These are phyloP conservation scores for Peribolospora baueri DNA, from an alignment of 768 basidiomycete genomes.

Conservation along the genomic window DNA sequence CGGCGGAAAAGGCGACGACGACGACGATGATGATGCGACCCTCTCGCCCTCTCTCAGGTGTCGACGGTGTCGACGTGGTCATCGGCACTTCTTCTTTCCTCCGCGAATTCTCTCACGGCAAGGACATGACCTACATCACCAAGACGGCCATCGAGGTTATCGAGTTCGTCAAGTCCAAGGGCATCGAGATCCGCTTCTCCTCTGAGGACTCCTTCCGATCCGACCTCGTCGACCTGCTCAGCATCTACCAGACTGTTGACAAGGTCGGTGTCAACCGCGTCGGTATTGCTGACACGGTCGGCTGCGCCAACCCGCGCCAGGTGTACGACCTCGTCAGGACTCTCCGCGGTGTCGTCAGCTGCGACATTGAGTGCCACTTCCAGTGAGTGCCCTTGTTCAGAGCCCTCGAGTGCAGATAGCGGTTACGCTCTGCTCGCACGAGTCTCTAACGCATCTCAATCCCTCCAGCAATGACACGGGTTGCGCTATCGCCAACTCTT, in stretches of 20 bases:
- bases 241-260: conserved; percentile 97
- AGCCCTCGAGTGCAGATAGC: background rate
- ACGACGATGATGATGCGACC: background rate
- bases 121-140: conserved; percentile 99
- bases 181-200: conserved; percentile 97
- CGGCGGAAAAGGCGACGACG: background rate
- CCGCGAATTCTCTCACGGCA: conserved; percentile 97
- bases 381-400: conserved; percentile 45
- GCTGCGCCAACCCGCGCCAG: conserved; percentile 93
- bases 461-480: background rate
- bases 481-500: conserved; percentile 81
- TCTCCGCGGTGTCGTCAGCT: conserved; percentile 77
- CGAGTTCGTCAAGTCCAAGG: conserved; percentile 97
- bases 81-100: conserved; percentile 98
- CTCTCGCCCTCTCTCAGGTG: conserved; percentile 31
- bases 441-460: too few relatives aligned
- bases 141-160: conserved; percentile 97
- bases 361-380: conserved; percentile 93
- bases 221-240: conserved; percentile 91
- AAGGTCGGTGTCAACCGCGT: conserved; percentile 98
- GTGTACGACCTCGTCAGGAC: conserved; percentile 97
- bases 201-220: conserved; percentile 99
- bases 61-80: conserved; percentile 96
- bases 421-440: too few relatives aligned
- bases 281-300: conserved; percentile 96